phyloP scores from a whole-genome alignment of 2,329 filamentous ascomycete genomes.

The Cryphonectria naterciae region DNA sequence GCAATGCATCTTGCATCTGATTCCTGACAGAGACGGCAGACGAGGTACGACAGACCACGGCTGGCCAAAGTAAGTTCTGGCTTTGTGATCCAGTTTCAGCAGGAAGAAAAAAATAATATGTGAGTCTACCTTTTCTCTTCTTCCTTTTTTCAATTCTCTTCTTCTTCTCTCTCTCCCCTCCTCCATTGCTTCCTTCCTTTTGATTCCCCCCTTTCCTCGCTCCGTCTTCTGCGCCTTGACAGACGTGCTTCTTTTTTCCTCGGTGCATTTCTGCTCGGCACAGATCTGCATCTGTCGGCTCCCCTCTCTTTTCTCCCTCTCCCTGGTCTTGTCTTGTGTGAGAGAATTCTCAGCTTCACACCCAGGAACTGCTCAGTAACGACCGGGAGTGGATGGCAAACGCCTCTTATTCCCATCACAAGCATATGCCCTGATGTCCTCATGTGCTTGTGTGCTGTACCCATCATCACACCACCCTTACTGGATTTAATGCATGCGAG shows the following conservation, averaged over 20 bases:
- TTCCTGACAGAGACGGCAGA: slow-evolving; percentile 12
- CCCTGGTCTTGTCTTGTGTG: slow-evolving; percentile 4
- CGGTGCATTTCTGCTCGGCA: background rate
- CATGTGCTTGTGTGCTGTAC: slow-evolving; percentile 3
- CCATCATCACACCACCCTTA: slow-evolving; percentile 1
- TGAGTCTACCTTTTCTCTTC: background rate
- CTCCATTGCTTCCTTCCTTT: background rate
- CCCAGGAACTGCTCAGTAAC: background rate
- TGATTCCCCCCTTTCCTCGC: background rate
- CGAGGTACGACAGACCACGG: slow-evolving; percentile 22
- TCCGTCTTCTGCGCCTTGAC: background rate
- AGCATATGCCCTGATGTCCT: slow-evolving; percentile 10
- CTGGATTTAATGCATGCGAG: background rate
- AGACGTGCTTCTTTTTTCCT: slow-evolving; percentile 4
- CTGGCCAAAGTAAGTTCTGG: slow-evolving; percentile 24
- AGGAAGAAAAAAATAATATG: background rate
- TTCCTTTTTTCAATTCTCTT: background rate
- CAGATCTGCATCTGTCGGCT: background rate
- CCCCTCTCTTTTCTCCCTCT: background rate
- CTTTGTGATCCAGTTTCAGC: slow-evolving; percentile 25
- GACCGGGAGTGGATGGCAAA: background rate
- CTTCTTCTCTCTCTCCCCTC: background rate
- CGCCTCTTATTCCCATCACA: slow-evolving; percentile 11
- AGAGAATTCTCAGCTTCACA: slow-evolving; percentile 13
- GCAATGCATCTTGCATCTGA: slow-evolving; percentile 21